Percentiles rank a stretch among this genome's conserved stretches.
Evolutionary conservation across 768 basidiomycete species (phyloP).

Genomic region (Kwoniella europaea): DNA sequence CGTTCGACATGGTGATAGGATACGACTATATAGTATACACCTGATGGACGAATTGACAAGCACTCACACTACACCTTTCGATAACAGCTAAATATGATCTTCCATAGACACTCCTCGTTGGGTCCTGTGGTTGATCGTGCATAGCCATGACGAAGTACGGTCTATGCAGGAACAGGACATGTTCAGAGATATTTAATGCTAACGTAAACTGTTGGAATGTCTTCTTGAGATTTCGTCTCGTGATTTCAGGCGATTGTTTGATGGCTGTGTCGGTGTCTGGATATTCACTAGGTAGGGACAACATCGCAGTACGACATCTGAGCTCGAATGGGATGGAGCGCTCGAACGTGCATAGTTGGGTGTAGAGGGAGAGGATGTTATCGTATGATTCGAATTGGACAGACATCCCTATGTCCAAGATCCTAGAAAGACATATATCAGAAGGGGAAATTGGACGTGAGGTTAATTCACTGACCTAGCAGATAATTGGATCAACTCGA

Average conservation of each 20-base stretch:
- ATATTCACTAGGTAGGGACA: conserved; percentile 28
- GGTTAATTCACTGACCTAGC: conserved; percentile 12
- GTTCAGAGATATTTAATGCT: conserved; percentile 35
- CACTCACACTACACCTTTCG: conserved; percentile 40
- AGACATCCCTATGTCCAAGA: conserved; percentile 17
- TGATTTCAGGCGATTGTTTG: conserved; percentile 21
- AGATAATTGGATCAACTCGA: conserved; percentile 26
- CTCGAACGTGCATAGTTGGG: conserved; percentile 30
- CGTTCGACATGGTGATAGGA: background rate
- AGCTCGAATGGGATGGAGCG: conserved; percentile 22
- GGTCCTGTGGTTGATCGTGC: conserved; percentile 29
- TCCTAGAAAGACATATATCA: conserved; percentile 3
- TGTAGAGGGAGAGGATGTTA: conserved; percentile 19
- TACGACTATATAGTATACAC: background rate
- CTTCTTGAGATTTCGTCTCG: conserved; percentile 16
- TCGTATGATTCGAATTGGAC: conserved; percentile 21
- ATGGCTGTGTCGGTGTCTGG: conserved; percentile 24
- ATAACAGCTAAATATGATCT: conserved; percentile 30
- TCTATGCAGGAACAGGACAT: conserved; percentile 32
- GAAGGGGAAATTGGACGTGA: background rate
- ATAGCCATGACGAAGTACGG: conserved; percentile 39
- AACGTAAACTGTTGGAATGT: conserved; percentile 35
- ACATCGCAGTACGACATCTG: conserved; percentile 32
- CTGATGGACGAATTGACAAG: background rate
- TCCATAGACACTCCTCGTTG: conserved; percentile 26